phyloP scores from a whole-genome alignment of 2,329 filamentous ascomycete genomes.

The Ascochyta lentis region DNA sequence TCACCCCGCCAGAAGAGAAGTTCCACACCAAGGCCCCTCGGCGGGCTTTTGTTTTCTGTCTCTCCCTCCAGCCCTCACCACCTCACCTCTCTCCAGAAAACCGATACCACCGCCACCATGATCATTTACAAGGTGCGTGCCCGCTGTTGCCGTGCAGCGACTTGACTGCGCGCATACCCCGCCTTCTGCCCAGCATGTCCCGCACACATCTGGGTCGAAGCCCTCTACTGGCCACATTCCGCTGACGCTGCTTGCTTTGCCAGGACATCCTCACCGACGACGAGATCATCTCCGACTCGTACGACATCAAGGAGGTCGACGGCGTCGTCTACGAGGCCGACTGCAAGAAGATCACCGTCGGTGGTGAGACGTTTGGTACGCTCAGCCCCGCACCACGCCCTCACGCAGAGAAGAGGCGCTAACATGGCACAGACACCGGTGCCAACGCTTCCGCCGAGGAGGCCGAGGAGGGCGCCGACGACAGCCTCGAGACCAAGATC shows the following conservation, averaged over 20 bases:
- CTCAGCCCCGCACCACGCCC: not conserved
- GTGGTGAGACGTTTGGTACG: constrained; percentile 72
- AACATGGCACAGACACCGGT: constrained; percentile 70
- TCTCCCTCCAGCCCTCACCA: constrained; percentile 17
- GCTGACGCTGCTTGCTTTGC: constrained; percentile 21
- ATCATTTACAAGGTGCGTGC: constrained; percentile 64
- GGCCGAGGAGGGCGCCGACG: constrained; percentile 77
- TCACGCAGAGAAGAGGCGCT: constrained; percentile 2
- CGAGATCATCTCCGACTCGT: constrained; percentile 97
- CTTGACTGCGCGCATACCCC: constrained; percentile 36
- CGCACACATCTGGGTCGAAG: constrained; percentile 3
- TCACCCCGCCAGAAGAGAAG: constrained; percentile 18
- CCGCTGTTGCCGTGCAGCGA: constrained; percentile 17
- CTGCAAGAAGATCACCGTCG: constrained; percentile 87
- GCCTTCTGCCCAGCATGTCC: constrained; percentile 28
- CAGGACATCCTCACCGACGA: constrained; percentile 90
- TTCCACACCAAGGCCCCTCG: constrained; percentile 16
- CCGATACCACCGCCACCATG: constrained; percentile 52
- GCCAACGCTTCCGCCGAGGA: constrained; percentile 98
- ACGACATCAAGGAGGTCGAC: constrained; percentile 80
- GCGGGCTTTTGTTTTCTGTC: constrained; percentile 1
- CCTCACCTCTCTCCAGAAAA: constrained; percentile 18
- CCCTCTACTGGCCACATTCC: constrained; percentile 4
- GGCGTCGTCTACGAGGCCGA: constrained; percentile 87
- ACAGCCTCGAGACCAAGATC: constrained; percentile 76